Percentiles rank a stretch among this genome's conserved stretches.
Evolutionary conservation across 192 early-diverging fungal species (phyloP).

Genomic region (Chytriomyces sp.): DNA sequence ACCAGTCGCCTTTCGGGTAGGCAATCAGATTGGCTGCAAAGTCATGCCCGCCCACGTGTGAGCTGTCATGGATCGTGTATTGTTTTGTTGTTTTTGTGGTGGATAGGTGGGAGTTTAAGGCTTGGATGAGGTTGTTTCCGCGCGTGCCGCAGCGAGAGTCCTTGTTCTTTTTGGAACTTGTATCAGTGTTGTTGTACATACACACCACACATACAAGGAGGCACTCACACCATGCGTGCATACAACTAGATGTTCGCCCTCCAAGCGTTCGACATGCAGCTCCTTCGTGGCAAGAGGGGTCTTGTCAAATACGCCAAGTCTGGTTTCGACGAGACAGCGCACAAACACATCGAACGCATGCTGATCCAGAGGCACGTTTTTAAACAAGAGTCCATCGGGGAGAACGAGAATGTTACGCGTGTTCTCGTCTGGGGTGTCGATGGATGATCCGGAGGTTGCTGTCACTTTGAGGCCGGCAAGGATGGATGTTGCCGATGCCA

Average conservation of each 20-base stretch:
- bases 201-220: background rate
- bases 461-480: conserved; percentile 21
- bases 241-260: conserved; percentile 3
- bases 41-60: conserved; percentile 66
- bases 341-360: conserved; percentile 12
- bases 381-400: conserved; percentile 8
- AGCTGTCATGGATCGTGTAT: conserved; percentile 43
- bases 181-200: background rate
- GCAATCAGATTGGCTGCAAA: conserved; percentile 64
- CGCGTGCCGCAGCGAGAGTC: conserved; percentile 16
- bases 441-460: background rate
- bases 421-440: background rate
- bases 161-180: background rate
- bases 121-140: background rate
- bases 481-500: background rate
- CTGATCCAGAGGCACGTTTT: background rate
- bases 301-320: conserved; percentile 24
- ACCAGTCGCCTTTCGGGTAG: conserved; percentile 63
- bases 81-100: background rate
- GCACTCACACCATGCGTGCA: conserved; percentile 5
- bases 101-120: background rate
- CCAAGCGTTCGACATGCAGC: background rate
- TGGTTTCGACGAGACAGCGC: conserved; percentile 17
- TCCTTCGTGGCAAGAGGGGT: background rate
- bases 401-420: conserved; percentile 15